Evolutionary conservation across 179 eudicot species (phyloP).

Genomic region (Monotropa hypopitys): DNA sequence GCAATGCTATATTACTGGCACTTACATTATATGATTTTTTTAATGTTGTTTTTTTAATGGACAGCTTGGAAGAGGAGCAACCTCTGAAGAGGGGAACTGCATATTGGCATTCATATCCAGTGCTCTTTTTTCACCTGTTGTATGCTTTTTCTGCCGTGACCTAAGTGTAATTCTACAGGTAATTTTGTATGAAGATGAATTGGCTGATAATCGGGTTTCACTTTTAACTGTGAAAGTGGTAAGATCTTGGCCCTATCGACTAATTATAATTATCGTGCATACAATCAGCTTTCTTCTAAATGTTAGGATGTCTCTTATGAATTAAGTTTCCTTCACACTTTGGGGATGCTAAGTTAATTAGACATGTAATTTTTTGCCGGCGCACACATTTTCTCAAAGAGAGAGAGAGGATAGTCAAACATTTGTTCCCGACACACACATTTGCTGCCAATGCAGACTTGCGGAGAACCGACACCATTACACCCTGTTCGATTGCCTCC

Average conservation of each 20-base stretch:
- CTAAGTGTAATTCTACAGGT: slow-evolving; percentile 33
- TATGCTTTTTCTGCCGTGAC: neutral
- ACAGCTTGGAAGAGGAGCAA: slow-evolving; percentile 27
- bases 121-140: slow-evolving; percentile 5
- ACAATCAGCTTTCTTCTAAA: neutral
- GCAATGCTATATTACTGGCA: neutral
- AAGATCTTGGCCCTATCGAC: slow-evolving; percentile 14
- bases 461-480: too few relatives aligned
- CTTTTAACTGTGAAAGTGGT: slow-evolving; percentile 94
- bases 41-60: slow-evolving; percentile 9
- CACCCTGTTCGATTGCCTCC: too few relatives aligned
- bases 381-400: too few relatives aligned
- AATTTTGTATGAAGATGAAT: slow-evolving; percentile 88
- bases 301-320: neutral
- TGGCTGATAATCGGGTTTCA: slow-evolving; percentile 74
- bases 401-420: too few relatives aligned
- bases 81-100: slow-evolving; percentile 21
- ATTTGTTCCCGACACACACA: too few relatives aligned
- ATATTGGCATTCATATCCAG: neutral
- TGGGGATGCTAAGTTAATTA: too few relatives aligned
- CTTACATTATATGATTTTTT: neutral
- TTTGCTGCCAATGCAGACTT: too few relatives aligned
- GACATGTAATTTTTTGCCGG: too few relatives aligned
- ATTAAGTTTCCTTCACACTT: neutral
- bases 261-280: neutral